Base-by-base conservation (phyloP, 148 eudicot genomes). In the Polygonum maritimum region DNA sequence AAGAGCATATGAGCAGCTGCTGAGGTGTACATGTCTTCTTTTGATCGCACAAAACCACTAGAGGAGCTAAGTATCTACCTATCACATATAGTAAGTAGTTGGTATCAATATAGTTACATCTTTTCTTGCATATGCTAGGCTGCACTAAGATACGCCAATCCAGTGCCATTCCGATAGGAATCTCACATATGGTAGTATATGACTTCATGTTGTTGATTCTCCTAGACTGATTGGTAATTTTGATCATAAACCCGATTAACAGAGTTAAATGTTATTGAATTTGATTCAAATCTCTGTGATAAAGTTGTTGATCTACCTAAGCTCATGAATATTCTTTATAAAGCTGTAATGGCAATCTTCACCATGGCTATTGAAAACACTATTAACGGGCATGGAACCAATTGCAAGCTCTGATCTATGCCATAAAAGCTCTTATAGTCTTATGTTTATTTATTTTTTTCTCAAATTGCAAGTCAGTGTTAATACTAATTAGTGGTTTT, bases 11-110 rank as follows among this genome's bases (percentile, higher is more conserved):
- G 99, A 95, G 72, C 85, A 80, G 96, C 92, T 76, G 81, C 92
- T 77, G 97, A 90, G 79, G 87, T 79, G 65, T 95, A 92, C 81
- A 88, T 88, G 94, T 88, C 97, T 72, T 74, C 91, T 36, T 90
- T 95, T 82, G 97, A 92, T 80, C 96, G 89, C 74, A 88, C 97
- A 76, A 92, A 85, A 80, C 91, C 94, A 51, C 92, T 97, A 2
- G 99, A 92, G 79, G 99, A 95, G 89, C 97, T 95, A 83, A 82
- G 97, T 82, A 12, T 74, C 69, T 47, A 63, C 8, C 45, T 65
- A 13, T 74, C 74, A 51, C 62, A 77, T 72, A 75, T 75, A 36
- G 44, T 7, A 54, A 57, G 10, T 57, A 1, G 44, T 80, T 47
- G 38, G 18, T 16, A 12, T 57, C n/a, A 48, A 31, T 77, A 31